Evolutionary conservation across 2,329 filamentous ascomycete species (phyloP), one percentile per base, ranked within the genome.

Genomic region (Cladosporium oxysporum): DNA sequence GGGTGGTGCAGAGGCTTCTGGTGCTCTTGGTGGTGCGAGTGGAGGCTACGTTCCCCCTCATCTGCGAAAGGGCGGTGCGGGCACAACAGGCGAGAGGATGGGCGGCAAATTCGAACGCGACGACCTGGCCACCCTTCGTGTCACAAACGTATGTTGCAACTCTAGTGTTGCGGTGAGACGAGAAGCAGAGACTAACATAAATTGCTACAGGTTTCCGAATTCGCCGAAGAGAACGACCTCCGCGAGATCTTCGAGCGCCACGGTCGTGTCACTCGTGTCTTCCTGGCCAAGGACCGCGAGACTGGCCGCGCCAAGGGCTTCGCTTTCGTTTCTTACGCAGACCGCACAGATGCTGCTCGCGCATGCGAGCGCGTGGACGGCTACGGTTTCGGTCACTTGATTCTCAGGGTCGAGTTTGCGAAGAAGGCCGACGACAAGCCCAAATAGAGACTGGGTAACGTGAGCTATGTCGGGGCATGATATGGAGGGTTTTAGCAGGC

Each of bases 321-420:
- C 79, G 96, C 96, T 29, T 99, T 99, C 80, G 96, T 99, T 85
- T 96, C 92, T 80, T 99, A 95, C 77, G 91, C 90, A 67, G 95
- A 99, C 79, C 86, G 95, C 73, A 81, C 85, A 72, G 95, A 99
- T 80, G 95, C 95, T 72, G 91, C 91, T 73, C 91, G 91, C 83
- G 95, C 95, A 49, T 96, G 92, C 83, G 90, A 91, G 83, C 97
- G 97, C 87, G 94, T 99, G 92, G 95, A 99, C 81, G 95, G 95
- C 76, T 97, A 79, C 71, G 91, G 91, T 82, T 94, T 92, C 84
- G 90, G 91, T 80, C 91, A 95, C 83, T 84, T 95, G 75, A 95
- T 95, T 79, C 81, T 95, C 75, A 86, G 90, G 78, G 91, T 95
- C 71, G 91, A 95, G 83, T 95, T 95, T 81, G 91, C 91, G 72